Evolutionary conservation across 176 grass and related monocot species (phyloP), one percentile per base, ranked within the genome.

Genomic region (Hyparrhenia diplandra): DNA sequence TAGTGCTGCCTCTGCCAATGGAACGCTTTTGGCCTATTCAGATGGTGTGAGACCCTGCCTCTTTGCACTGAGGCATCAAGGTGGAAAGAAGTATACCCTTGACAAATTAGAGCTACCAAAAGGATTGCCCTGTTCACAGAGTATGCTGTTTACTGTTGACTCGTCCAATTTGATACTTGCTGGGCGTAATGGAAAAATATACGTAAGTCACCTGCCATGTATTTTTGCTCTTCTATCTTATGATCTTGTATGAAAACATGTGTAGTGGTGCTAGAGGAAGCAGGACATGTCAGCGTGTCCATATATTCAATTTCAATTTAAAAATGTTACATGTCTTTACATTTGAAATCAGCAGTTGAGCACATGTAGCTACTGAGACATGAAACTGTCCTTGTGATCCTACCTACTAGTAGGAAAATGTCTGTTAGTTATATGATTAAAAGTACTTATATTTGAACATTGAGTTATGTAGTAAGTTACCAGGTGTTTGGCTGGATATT

Each of bases 91-190:
- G 51, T 93, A 82, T 35, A 74, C n/a, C 13, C 52, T 95, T 81
- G 76, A 90, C 3, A 88, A 88, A 79, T 49, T 91, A 29, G 24
- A 90, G 80, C 81, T 99, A 51, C 89, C 89, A 35, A 99, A 90
- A 71, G 60, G 87, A 64, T 77, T 99, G 61, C 87, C 87, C 2
- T 88, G 61, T 91, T 90, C 90, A 29, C 93, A 88, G 57, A 80
- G 79, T 78, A 90, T 99, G 89, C 21, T 99, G 86, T 96, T 99
- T 83, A 95, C 84, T 64, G 89, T 43, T 55, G 93, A 99, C 79
- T 95, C 92, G 11, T 90, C 82, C 51, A 80, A 12, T 80, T 83
- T 99, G 62, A 83, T 93, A 59, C 69, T 99, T 82, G 80, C 90
- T 45, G 89, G 97, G 21, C 69, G 64, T 83, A 85, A 96, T 83